Evolutionary conservation across 495 filamentous ascomycete genomes (phyloP), one percentile per base, ranked within the genome.

Genomic region (Aspergillus haitiensis): DNA sequence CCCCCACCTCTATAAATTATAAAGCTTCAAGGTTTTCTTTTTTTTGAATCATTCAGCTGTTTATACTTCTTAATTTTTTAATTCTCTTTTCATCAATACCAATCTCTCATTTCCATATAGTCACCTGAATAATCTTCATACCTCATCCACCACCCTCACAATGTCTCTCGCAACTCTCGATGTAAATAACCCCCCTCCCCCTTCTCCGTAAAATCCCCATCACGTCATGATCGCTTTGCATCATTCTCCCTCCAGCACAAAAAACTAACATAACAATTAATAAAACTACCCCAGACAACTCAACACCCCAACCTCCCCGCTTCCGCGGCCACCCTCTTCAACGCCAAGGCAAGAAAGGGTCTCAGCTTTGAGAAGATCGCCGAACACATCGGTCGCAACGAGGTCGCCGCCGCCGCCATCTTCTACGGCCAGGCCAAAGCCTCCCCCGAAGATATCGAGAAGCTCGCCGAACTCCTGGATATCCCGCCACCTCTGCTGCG

Each of bases 351-450:
- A 33, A 64, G 71, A 36, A 85, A 86, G 65, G 79, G 83, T 51
- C 80, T 96, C 32, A 89, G 82, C 71, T 98, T 98, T 64, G 90
- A 91, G 66, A 70, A 82, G 18, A 94, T 98, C 68, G 91, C 84
- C 21, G 69, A 84, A 62, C 72, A 86, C 27, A 82, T 98, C 45
- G 89, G 87, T 11, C 91, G 94, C 51, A 86, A 87, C 64, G 94
- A 98, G 72, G 93, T 98, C 6, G 90, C 92, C 27, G 82, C 90
- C 2, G 94, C 94, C 2, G 94, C 93, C 0, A 78, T 98, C 57
- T 98, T 98, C 82, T 97, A 97, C 76, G 93, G 94, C 39, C 93
- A 97, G 68, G 87, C 92, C 6, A 84, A 83, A 57, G 90, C 94
- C 1, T 89, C 88, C 0, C 69, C 84, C 0, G 89, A 90, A 60